Evolutionary conservation across 192 early-diverging fungal genomes (phyloP), one percentile per base, ranked within the genome.

Genomic region (Umbelopsis ramanniana): DNA sequence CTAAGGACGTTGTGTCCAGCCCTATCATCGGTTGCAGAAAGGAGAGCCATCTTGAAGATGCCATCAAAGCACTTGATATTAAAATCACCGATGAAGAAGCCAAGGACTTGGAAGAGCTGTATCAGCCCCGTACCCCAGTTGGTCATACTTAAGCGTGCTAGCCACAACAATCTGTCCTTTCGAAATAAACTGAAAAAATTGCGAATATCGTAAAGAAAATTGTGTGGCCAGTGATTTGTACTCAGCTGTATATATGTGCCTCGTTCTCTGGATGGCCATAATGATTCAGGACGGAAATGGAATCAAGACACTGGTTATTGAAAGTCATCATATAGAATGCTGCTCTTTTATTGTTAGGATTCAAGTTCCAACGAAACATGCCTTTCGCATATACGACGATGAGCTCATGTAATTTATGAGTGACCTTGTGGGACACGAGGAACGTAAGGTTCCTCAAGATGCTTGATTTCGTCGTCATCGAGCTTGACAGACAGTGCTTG

Each of bases 1-100:
- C 45, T 29, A 79, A 74, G 37, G 38, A 43, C 10, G 46, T 47
- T 54, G 73, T 79, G 15, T 68, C 57, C 14, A 43, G 60, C n/a
- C 68, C 73, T 15, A 74, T 75, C 21, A 19, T 79, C n/a, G 77
- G 73, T 11, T 24, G 71, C 66, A 67, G 72, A 22, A 75, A 74
- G 37, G 66, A 63, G 9, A 54, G 38, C 9, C 69, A 79, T 26
- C 46, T 79, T n/a, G 7, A 53, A 10, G 77, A 79, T 75, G 70
- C 70, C 10, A 48, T 75, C 9, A 26, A 60, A 17, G 52, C 73
- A 12, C 52, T 78, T 17, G 37, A 66, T 10, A 35, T 74, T 6
- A 70, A 74, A 23, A 37, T 74, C 19, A 55, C 77, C 3, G 70
- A 52, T 3, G 77, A 79, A 47, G 77, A 79, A 37, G 26, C 57